Base-by-base conservation (phyloP, 1,139 yeast species). In the Blastobotrys indianensis region DNA sequence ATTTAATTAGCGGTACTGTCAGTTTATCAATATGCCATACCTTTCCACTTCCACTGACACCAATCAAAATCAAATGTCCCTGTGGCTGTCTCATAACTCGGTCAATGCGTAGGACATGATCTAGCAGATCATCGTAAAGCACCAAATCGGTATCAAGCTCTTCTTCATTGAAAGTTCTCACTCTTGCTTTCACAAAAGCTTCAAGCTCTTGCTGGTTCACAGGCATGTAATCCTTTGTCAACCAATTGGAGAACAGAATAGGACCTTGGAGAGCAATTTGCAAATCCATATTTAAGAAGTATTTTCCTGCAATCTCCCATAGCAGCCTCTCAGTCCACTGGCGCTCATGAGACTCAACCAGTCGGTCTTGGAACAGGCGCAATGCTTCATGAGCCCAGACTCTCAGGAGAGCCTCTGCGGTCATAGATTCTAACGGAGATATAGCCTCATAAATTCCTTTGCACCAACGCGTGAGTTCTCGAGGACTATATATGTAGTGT, bases 21-120 rank as follows among this genome's bases (percentile, higher is more conserved):
- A 4, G 17, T 33, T 12, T 6, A 55, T 50, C 40, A 38, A 45
- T 31, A 29, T 9, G n/a, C 40, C 56, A 39, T 41, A 54, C 60
- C 54, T 85, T 86, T 1, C 97, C 97, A 55, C 90, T 78, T 1
- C 94, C 78, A 50, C 87, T 76, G 1, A 86, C 79, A 0, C 97
- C 98, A n/a, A 86, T 85, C 41, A 92, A 63, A 53, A 92, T 85
- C 72, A 85, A 67, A 64, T 92, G 97, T 0, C 97, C 97, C 56
- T 88, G 97, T 0, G 84, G 81, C 59, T 88, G 95, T 49, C 82
- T 74, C 47, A 92, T 64, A 0, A 87, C 94, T 48, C 97, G 69
- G 58, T 90, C 96, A 45, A 90, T 80, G 47, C 95, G 67, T 33
- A 90, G 66, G 20, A 83, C 74, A 61, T 88, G 90, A 49, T 83